phyloP scores from a whole-genome alignment of 176 grass and related monocot species.

The Avena sativa region DNA sequence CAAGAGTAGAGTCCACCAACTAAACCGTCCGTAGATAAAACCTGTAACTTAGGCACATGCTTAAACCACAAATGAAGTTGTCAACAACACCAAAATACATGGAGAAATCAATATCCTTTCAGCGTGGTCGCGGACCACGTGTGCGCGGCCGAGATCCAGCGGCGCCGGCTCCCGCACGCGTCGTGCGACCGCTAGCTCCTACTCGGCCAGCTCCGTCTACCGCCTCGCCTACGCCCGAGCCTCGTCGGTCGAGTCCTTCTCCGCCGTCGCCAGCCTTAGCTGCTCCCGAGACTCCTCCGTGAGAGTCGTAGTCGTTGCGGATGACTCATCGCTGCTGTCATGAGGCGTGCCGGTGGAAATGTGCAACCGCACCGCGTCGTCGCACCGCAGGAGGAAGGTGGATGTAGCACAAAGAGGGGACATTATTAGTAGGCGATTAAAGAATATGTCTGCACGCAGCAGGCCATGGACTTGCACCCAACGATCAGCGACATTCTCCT shows the following conservation, averaged over 20 bases:
- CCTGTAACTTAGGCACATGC: no score
- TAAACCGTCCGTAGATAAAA: no score
- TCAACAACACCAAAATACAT: no score
- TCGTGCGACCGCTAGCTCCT: slow-evolving; percentile 71
- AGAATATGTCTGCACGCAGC: no score
- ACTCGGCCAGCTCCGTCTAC: slow-evolving; percentile 78
- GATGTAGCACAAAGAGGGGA: no score
- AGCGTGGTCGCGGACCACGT: slow-evolving; percentile 57
- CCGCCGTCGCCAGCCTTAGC: slow-evolving; percentile 50
- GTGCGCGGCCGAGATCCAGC: slow-evolving; percentile 68
- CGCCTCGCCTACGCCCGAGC: slow-evolving; percentile 65
- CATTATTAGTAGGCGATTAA: no score
- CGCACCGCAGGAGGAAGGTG: background rate
- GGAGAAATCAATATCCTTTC: no score
- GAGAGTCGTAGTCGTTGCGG: slow-evolving; percentile 5
- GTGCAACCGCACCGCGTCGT: slow-evolving; percentile 51
- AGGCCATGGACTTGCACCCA: no score
- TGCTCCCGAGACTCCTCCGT: slow-evolving; percentile 55
- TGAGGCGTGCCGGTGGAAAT: slow-evolving; percentile 54
- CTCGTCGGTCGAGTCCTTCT: slow-evolving; percentile 64
- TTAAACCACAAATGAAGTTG: no score
- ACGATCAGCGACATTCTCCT: no score
- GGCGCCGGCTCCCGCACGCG: slow-evolving; percentile 76
- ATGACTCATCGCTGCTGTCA: background rate
- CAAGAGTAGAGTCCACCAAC: no score